Evolutionary conservation across 495 filamentous ascomycete species (phyloP).

Genomic region (Podospora pseudoanserina): DNA sequence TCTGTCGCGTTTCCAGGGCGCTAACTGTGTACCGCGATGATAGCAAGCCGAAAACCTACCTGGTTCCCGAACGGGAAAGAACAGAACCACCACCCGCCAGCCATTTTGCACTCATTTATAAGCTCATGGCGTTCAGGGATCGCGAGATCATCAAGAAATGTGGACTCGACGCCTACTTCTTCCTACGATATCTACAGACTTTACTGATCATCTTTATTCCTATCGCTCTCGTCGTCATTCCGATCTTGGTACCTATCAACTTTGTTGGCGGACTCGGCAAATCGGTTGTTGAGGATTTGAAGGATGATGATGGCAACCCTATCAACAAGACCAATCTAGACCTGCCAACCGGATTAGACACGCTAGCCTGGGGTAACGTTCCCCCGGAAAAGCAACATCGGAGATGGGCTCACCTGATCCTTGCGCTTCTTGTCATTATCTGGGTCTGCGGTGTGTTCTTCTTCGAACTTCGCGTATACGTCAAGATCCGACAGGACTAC

Average conservation of each 20-base stretch:
- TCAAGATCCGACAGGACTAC: constrained; percentile 89
- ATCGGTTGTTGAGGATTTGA: constrained; percentile 43
- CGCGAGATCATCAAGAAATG: constrained; percentile 93
- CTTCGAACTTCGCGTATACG: constrained; percentile 81
- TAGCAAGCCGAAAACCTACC: constrained; percentile 82
- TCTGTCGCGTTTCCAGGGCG: background rate
- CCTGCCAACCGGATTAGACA: constrained; percentile 62
- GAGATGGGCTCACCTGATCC: constrained; percentile 83
- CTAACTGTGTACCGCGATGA: constrained; percentile 7
- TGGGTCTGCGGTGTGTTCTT: constrained; percentile 90
- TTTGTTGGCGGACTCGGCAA: constrained; percentile 64
- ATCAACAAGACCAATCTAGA: constrained; percentile 7
- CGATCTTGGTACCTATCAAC: constrained; percentile 84
- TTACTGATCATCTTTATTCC: constrained; percentile 89
- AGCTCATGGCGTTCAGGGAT: constrained; percentile 73
- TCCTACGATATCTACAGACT: constrained; percentile 90
- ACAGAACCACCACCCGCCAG: constrained; percentile 67
- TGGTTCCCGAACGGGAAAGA: constrained; percentile 84
- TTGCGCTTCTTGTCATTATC: constrained; percentile 74
- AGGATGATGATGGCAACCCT: constrained; percentile 12
- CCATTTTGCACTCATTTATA: constrained; percentile 63
- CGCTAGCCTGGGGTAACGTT: constrained; percentile 90
- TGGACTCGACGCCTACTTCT: constrained; percentile 96
- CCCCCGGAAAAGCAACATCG: constrained; percentile 61
- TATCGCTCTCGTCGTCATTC: constrained; percentile 72